Conservation (phyloP, 164 flowering plant genomes). For the Saururus chinensis region DNA sequence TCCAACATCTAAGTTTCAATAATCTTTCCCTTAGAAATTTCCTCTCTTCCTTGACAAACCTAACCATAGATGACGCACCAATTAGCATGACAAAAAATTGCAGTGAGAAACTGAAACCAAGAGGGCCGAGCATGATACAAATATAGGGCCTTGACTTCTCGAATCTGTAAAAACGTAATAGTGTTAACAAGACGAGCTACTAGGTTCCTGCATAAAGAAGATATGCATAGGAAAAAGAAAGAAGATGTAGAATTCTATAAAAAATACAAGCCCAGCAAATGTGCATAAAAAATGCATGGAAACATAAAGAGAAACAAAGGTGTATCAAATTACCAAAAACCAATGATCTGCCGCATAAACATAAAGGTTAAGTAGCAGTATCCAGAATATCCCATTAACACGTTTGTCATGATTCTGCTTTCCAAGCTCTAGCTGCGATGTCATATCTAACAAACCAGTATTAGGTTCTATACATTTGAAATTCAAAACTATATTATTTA, state of each 20-base stretch:
- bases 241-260: neutral
- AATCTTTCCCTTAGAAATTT: too few species aligned
- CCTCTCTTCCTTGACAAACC: neutral
- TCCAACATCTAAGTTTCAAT: neutral
- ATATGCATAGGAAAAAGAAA: too few species aligned
- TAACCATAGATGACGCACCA: conserved; percentile 47
- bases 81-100: conserved; percentile 92
- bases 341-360: conserved; percentile 72
- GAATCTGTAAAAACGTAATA: conserved; percentile 31
- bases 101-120: conserved; percentile 93
- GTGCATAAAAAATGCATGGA: neutral
- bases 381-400: conserved; percentile 87
- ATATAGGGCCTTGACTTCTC: conserved; percentile 49
- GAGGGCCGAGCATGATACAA: conserved; percentile 71
- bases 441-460: conserved; percentile 44
- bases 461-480: conserved; percentile 2
- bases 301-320: neutral
- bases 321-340: conserved; percentile 45
- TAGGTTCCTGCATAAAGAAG: neutral
- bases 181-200: neutral
- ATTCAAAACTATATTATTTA: neutral
- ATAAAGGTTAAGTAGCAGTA: conserved; percentile 76
- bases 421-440: conserved; percentile 69
- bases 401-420: conserved; percentile 47
- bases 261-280: neutral